Evolutionary conservation across 140 eudicot species (phyloP).

Genomic region (Erigeron philadelphicus): DNA sequence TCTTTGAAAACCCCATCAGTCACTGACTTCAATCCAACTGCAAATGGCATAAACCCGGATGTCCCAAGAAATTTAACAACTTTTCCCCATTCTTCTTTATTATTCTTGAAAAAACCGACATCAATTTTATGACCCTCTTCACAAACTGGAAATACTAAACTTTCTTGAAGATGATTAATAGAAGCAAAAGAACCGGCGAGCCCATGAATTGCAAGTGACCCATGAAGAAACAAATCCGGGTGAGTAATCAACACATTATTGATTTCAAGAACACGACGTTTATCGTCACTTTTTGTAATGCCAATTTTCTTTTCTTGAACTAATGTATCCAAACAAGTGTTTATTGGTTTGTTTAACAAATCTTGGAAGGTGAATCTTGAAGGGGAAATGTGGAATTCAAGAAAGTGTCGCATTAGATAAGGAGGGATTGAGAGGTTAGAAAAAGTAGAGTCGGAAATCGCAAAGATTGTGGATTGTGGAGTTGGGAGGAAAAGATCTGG

Average conservation of each 20-base stretch:
- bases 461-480: constrained; percentile 56
- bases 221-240: constrained; percentile 59
- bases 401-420: constrained; percentile 36
- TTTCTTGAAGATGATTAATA: constrained; percentile 21
- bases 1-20: constrained; percentile 48
- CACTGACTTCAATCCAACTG: constrained; percentile 52
- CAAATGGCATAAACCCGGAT: constrained; percentile 57
- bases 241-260: constrained; percentile 58
- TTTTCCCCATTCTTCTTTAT: constrained; percentile 40
- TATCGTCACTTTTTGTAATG: constrained; percentile 39
- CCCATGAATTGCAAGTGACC: constrained; percentile 50
- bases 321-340: constrained; percentile 45
- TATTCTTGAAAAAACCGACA: constrained; percentile 1
- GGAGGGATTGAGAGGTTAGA: constrained; percentile 46
- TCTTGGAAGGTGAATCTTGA: constrained; percentile 33
- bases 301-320: constrained; percentile 26
- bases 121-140: neutral
- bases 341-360: constrained; percentile 38
- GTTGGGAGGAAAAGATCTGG: constrained; percentile 52
- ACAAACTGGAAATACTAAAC: constrained; percentile 29
- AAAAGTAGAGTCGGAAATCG: constrained; percentile 48
- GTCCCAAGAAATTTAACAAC: constrained; percentile 35
- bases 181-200: constrained; percentile 36
- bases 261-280: constrained; percentile 38
- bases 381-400: constrained; percentile 53